Evolutionary conservation across 73 alveolate species (phyloP).

Genomic region (Paramecium primaurelia): DNA sequence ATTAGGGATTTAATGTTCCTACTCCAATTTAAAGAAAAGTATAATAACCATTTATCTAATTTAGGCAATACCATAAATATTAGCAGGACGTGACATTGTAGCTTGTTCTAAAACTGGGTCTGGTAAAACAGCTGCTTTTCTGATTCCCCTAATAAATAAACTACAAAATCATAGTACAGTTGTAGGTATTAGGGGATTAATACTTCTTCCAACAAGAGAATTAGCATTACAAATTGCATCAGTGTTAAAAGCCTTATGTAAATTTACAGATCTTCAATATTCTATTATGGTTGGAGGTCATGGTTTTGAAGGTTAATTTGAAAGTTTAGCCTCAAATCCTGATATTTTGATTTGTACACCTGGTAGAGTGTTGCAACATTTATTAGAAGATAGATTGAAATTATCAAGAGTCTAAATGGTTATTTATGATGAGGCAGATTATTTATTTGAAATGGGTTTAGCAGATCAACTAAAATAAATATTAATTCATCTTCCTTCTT

Average conservation of each 20-base stretch:
- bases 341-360: constrained; percentile 98
- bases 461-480: constrained; percentile 86
- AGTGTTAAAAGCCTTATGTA: constrained; percentile 80
- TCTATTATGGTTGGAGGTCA: constrained; percentile 96
- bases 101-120: constrained; percentile 98
- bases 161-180: constrained; percentile 85
- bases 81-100: constrained; percentile 91
- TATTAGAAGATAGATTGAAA: constrained; percentile 84
- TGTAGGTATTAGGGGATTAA: constrained; percentile 92
- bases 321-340: constrained; percentile 93
- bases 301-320: constrained; percentile 93
- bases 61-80: constrained; percentile 88
- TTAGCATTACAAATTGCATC: constrained; percentile 91
- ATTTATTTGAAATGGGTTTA: constrained; percentile 94
- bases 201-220: constrained; percentile 96
- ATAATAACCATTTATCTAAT: neutral
- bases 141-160: constrained; percentile 90
- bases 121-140: constrained; percentile 98
- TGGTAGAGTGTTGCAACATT: constrained; percentile 96
- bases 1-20: constrained; percentile 91
- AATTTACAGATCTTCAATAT: constrained; percentile 82
- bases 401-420: constrained; percentile 86
- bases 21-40: constrained; percentile 96
- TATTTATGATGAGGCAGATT: constrained; percentile 96
- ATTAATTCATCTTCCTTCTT: constrained; percentile 74